These are phyloP conservation scores for Boletus subparvulus DNA, from an alignment of 768 basidiomycete species.

Conservation along the genomic window DNA sequence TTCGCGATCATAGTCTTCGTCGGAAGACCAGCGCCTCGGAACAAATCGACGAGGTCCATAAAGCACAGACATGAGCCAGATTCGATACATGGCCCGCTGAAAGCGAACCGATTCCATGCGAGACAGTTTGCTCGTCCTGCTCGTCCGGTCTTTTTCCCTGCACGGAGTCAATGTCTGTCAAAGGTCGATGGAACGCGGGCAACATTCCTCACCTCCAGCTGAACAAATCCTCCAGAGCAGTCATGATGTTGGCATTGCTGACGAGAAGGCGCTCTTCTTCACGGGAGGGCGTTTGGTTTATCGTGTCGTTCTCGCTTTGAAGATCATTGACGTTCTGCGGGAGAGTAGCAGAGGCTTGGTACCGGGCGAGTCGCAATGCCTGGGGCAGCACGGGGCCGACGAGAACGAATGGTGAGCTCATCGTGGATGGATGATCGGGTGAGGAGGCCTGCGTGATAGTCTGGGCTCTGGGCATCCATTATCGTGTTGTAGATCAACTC, in stretches of 20 bases:
- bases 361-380: conserved; percentile 10
- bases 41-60: conserved; percentile 1
- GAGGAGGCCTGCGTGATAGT: too few species aligned
- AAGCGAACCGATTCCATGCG: conserved; percentile 33
- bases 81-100: conserved; percentile 28
- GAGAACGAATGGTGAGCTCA: conserved; percentile 15
- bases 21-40: neutral
- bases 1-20: neutral
- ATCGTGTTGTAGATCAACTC: too few species aligned
- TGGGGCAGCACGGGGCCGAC: conserved; percentile 32
- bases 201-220: conserved; percentile 37
- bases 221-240: conserved; percentile 36
- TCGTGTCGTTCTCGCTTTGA: conserved; percentile 9
- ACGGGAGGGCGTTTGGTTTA: conserved; percentile 16
- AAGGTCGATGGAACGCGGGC: too few species aligned
- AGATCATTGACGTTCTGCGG: neutral
- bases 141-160: conserved; percentile 34
- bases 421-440: neutral
- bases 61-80: conserved; percentile 23
- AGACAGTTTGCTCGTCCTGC: conserved; percentile 28
- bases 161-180: neutral
- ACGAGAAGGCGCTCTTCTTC: conserved; percentile 26
- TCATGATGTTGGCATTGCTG: conserved; percentile 23
- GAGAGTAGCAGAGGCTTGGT: neutral
- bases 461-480: too few species aligned